Base-by-base conservation (phyloP, 2,329 filamentous ascomycete species). In the Penicillium sp. region DNA sequence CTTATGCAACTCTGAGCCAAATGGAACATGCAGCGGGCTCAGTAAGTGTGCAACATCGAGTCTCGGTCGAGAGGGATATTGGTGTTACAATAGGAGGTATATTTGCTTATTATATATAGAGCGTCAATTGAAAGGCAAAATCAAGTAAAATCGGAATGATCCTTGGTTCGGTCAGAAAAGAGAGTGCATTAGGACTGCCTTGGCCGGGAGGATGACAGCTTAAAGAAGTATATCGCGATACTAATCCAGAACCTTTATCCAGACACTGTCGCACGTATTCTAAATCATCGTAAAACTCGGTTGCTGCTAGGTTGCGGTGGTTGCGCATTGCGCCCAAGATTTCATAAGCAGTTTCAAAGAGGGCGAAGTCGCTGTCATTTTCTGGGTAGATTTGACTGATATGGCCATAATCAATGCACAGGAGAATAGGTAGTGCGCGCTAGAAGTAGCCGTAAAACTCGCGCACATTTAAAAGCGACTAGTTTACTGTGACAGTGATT, bases 371-470 rank as follows among this genome's bases (percentile, higher is more conserved):
- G 15, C 42, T 49, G 2, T 45, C 7, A 7, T 56, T 58, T 1
- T 64, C 60, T 4, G 47, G 23, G 20, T 61, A 49, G 2, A 67
- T 50, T 17, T 63, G 57, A 6, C 60, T 64, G 67, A 68, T 5
- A 69, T 60, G 7, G 65, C 65, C 49, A 71, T 61, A 7, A 68
- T 59, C n/a, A 68, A 52, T 4, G 67, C 62, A 2, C 63, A 63
- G 1, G 68, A 69, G 51, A 71, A 71, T 6, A 71, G 58, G 13
- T 68, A 69, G 36, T 69, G 68, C 1, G 68, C 66, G 43, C n/a
- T 70, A 66, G 42, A 68, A 71, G 37, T 68, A 71, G 12, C 68
- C 68, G 43, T 64, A 68, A 32, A 68, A n/a, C n/a, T 62, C 1
- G 68, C 30, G 30, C 4, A 15, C 7, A 33, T 17, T 33, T 17